Evolutionary conservation across 1,284 basidiomycete species (phyloP), one percentile per base, ranked within the genome.

Genomic region (Cryptococcus sp.): DNA sequence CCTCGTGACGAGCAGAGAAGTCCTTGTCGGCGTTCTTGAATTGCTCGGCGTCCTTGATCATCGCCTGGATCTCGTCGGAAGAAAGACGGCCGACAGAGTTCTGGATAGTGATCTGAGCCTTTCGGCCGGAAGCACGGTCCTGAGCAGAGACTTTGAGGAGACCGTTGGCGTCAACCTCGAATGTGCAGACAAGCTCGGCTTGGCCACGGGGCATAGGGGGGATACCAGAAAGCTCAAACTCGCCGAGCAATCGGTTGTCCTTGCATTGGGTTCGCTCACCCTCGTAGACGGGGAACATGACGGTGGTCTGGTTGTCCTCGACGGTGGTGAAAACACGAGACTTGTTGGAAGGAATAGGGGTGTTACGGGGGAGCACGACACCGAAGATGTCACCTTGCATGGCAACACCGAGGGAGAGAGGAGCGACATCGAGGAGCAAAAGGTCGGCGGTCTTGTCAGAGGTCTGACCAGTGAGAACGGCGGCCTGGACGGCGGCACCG

Each of bases 321-420:
- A 95, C 92, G 51, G 94, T 97, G 68, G 93, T 95, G 85, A 97
- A 97, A 57, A 88, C 89, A 75, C 92, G 85, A 47, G 91, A 93
- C 83, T 96, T 96, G 86, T 93, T 95, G 78, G 93, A 91, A 59
- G 94, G 93, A 79, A 97, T 94, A 69, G 93, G 90, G 64, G 94
- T 96, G 85, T 97, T 97, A 73, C 94, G 89, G 74, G 92, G 92
- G 72, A 97, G 90, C 74, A 97, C 91, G 65, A 93, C 87, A 83
- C 92, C 93, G 79, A 97, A 95, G 77, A 96, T 90, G 78, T 95
- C 93, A 74, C 93, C 93, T 79, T 95, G 93, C 92, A 94, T 96
- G 79, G 92, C 94, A 68, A 97, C 93, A 88, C 94, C 94, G 69
- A 96, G 88, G 59, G 93, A 96, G 60, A 97, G 85, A 63, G 94